Conservation (phyloP, 1,139 yeast species). For the Spathaspora jeffriesii region DNA sequence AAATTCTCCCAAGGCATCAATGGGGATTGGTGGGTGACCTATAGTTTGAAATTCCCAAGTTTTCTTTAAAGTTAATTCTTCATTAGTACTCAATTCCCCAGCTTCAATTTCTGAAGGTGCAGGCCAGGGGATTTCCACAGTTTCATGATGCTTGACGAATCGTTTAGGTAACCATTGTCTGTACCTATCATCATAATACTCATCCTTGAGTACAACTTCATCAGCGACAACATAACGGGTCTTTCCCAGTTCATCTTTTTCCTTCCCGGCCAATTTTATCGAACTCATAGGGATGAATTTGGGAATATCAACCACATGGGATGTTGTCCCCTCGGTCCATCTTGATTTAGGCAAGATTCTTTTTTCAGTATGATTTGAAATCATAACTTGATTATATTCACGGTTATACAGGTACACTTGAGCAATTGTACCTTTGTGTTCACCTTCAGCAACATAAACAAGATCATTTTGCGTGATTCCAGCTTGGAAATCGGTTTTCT, state of each 20-base stretch:
- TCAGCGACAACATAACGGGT: slow-evolving; percentile 74
- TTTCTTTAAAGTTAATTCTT: slow-evolving; percentile 65
- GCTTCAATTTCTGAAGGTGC: slow-evolving; percentile 63
- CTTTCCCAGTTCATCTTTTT: slow-evolving; percentile 62
- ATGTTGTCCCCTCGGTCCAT: slow-evolving; percentile 75
- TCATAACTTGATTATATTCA: slow-evolving; percentile 32
- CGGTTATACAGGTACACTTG: slow-evolving; percentile 38
- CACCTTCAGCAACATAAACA: slow-evolving; percentile 62
- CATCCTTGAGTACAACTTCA: slow-evolving; percentile 62
- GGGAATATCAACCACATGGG: slow-evolving; percentile 71
- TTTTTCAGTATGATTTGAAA: slow-evolving; percentile 37
- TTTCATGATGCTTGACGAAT: slow-evolving; percentile 67
- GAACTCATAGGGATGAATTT: slow-evolving; percentile 48
- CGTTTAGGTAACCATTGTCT: slow-evolving; percentile 77
- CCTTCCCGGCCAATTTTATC: slow-evolving; percentile 73
- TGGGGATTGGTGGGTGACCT: slow-evolving; percentile 69
- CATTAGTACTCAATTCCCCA: slow-evolving; percentile 58
- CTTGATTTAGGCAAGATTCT: slow-evolving; percentile 58
- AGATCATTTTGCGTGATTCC: slow-evolving; percentile 45
- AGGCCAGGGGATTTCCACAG: slow-evolving; percentile 88
- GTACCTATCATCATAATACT: slow-evolving; percentile 74
- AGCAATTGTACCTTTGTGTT: slow-evolving; percentile 70
- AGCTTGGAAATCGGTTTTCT: slow-evolving; percentile 27
- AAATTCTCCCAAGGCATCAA: slow-evolving; percentile 62
- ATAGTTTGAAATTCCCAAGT: slow-evolving; percentile 74